Conservation (phyloP, 179 eudicot genomes). For the Drosera spatulata region DNA sequence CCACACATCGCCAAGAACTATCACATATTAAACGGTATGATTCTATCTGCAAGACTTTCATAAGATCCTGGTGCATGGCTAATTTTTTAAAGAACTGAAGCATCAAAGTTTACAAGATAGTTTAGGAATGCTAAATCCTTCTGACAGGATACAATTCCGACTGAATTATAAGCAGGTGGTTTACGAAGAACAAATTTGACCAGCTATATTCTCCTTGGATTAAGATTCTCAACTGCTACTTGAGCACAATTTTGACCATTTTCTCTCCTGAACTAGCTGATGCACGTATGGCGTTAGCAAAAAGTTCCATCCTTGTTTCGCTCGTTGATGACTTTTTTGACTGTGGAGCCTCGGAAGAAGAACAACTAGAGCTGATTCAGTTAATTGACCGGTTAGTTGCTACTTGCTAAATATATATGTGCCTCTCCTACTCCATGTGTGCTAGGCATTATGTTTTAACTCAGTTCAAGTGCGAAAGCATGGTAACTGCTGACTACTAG, state of each 20-base stretch:
- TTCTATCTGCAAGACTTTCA: neutral
- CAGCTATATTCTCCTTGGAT: conserved; percentile 77
- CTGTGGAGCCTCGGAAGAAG: conserved; percentile 68
- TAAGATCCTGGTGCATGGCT: neutral
- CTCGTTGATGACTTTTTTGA: conserved; percentile 93
- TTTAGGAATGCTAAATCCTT: neutral
- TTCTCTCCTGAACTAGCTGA: conserved; percentile 63
- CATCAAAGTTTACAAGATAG: neutral
- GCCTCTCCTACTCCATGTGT: too few relatives aligned
- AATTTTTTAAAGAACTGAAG: neutral
- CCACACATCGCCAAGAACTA: conserved; percentile 49
- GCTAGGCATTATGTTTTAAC: too few relatives aligned
- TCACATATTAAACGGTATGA: conserved; percentile 62
- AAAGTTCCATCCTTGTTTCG: conserved; percentile 70
- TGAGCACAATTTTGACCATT: conserved; percentile 70
- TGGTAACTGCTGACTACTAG: too few relatives aligned
- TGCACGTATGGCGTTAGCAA: conserved; percentile 94
- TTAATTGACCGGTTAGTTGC: conserved; percentile 50
- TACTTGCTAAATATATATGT: too few relatives aligned
- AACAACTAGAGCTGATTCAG: conserved; percentile 54
- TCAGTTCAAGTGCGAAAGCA: too few relatives aligned
- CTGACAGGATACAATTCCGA: neutral
- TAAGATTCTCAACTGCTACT: conserved; percentile 82
- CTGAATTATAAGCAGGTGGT: conserved; percentile 46
- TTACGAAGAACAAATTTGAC: conserved; percentile 53